phyloP scores from a whole-genome alignment of 2,329 filamentous ascomycete genomes.

The Penicillium digitatum region DNA sequence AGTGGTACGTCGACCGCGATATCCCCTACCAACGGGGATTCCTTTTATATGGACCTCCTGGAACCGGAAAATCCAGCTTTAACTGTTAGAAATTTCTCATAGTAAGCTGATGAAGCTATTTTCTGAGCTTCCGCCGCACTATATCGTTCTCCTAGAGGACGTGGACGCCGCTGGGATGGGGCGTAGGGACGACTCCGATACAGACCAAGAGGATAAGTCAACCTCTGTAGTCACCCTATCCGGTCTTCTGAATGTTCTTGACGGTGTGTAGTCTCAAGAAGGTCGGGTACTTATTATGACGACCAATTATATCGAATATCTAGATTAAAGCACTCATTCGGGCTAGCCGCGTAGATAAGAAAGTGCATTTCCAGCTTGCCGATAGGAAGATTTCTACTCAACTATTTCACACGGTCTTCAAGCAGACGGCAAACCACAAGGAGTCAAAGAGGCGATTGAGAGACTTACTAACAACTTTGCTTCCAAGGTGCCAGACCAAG shows the following conservation, averaged over 20 bases:
- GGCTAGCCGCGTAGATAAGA: too few relatives aligned
- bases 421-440: too few relatives aligned
- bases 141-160: constrained; percentile 74
- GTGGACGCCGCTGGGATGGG: constrained; percentile 63
- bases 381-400: too few relatives aligned
- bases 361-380: too few relatives aligned
- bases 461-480: too few relatives aligned
- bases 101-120: constrained; percentile 74
- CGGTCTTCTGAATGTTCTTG: constrained; percentile 76
- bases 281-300: constrained; percentile 79
- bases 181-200: constrained; percentile 6
- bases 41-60: constrained; percentile 73
- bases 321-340: constrained; percentile 57
- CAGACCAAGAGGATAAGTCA: constrained; percentile 11
- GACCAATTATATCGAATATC: constrained; percentile 68
- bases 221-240: constrained; percentile 55
- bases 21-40: constrained; percentile 82
- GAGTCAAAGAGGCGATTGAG: too few relatives aligned
- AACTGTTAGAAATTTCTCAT: constrained; percentile 82
- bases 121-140: constrained; percentile 69
- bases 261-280: constrained; percentile 75
- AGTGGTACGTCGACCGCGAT: constrained; percentile 77
- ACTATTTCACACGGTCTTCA: too few relatives aligned
- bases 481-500: too few relatives aligned
- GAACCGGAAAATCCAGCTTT: constrained; percentile 83